Percentiles rank a stretch among this genome's conserved stretches.
These are phyloP conservation scores for Aphanocladium album DNA, from an alignment of 2,329 filamentous ascomycete species.

Conservation along the genomic window DNA sequence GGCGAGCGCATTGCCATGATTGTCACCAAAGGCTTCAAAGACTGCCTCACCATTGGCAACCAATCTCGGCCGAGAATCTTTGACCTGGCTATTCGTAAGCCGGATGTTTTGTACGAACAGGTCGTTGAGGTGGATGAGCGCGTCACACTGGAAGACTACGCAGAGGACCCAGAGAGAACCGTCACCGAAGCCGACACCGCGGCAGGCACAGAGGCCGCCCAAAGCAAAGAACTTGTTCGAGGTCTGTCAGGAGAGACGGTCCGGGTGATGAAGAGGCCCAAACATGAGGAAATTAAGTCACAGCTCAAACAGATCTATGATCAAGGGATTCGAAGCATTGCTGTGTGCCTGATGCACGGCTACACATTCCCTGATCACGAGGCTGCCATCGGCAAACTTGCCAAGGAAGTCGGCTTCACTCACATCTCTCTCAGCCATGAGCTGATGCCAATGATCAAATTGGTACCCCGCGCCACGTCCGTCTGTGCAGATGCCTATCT, in stretches of 20 bases:
- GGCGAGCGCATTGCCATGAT: constrained; percentile 84
- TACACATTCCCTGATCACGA: constrained; percentile 91
- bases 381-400: constrained; percentile 68
- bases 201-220: constrained; percentile 42
- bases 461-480: constrained; percentile 38
- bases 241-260: constrained; percentile 67
- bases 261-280: constrained; percentile 57
- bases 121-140: constrained; percentile 90
- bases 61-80: constrained; percentile 88
- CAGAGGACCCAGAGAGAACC: constrained; percentile 71
- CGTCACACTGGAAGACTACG: constrained; percentile 87
- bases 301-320: constrained; percentile 60
- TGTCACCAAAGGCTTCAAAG: constrained; percentile 81
- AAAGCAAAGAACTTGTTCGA: constrained; percentile 56
- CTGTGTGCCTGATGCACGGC: constrained; percentile 86
- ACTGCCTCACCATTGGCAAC: constrained; percentile 85
- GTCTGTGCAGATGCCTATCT: constrained; percentile 41
- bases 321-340: constrained; percentile 70
- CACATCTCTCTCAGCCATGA: constrained; percentile 61
- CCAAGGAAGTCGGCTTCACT: constrained; percentile 65
- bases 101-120: constrained; percentile 77
- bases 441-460: constrained; percentile 41
- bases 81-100: constrained; percentile 79
- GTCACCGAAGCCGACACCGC: constrained; percentile 50
- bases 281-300: constrained; percentile 47